These are phyloP conservation scores for Coemansia sp. DNA, from an alignment of 192 early-diverging fungal species.

Conservation along the genomic window DNA sequence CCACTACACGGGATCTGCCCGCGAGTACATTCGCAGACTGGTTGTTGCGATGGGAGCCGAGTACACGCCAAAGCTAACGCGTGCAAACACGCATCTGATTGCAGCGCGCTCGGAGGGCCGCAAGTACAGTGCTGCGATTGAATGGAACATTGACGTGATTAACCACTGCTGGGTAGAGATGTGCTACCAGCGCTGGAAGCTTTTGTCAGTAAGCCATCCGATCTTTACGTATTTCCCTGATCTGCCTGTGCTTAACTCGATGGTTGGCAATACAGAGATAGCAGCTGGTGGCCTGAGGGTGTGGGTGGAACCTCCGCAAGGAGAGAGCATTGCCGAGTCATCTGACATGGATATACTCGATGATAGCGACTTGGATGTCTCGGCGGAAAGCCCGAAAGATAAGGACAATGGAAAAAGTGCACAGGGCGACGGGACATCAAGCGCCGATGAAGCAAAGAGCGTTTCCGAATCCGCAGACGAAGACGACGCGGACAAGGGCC, in stretches of 20 bases:
- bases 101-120: conserved; percentile 64
- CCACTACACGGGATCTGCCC: conserved; percentile 67
- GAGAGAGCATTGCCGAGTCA: conserved; percentile 36
- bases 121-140: conserved; percentile 64
- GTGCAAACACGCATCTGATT: conserved; percentile 74
- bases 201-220: conserved; percentile 59
- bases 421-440: background rate
- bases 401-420: background rate
- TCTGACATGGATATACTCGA: conserved; percentile 48
- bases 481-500: background rate
- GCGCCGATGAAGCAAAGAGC: conserved; percentile 27
- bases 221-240: conserved; percentile 60
- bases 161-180: conserved; percentile 91
- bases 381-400: background rate
- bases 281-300: conserved; percentile 34
- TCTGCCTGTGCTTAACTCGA: conserved; percentile 52
- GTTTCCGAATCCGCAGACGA: conserved; percentile 31
- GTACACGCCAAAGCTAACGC: conserved; percentile 65
- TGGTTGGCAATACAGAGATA: conserved; percentile 58
- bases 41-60: conserved; percentile 62
- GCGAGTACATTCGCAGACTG: conserved; percentile 67
- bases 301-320: conserved; percentile 44
- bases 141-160: conserved; percentile 69
- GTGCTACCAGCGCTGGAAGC: conserved; percentile 63
- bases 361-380: conserved; percentile 38